Base-by-base conservation (phyloP, 176 grass and related monocot genomes). In the Ampelocalamus luodianensis region DNA sequence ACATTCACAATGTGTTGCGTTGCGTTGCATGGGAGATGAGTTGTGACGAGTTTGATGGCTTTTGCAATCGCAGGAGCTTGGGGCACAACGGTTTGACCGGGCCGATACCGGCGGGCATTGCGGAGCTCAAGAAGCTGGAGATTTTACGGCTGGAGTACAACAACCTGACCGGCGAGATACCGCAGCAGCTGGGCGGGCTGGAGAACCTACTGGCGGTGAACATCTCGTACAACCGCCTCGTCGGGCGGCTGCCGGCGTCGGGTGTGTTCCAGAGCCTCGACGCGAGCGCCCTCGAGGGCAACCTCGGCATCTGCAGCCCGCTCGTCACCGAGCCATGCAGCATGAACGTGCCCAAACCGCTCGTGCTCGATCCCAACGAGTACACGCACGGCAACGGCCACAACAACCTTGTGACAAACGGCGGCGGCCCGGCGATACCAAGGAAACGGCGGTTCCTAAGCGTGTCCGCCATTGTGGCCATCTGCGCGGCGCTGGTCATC, bases 301-400 rank as follows among this genome's bases (percentile, higher is more conserved):
- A 98, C 93, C 83, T 95, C 18, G 96, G 96, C 72, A 88, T 98
- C 66, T 98, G 96, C 90, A 98, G 93, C 82, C 96, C 91, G 38
- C 86, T 89, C 8, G 91, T 98, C 0, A 0, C 80, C 1, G 93
- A 95, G 79, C 91, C 96, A 8, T 98, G 96, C 87, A 36, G 39
- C 79, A 95, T 98, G 96, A 88, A 95, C 85, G 96, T 98, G 39
- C 86, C 93, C 36, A 98, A 98, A 82, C 96, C 96, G 26, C 87
- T 98, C 1, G 93, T 98, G 53, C 91, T 98, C 29, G 83, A 98
- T 74, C 96, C 96, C 13, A 93, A 98, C 82, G 69, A 90, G 14
- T 95, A 92, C 66, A 24, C 87, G n/a, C 87, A 85, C 79, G 77
- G 85, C 37, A 68, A 74, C 44, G 86, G 65, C 32, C 24, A 72